Base-by-base conservation (phyloP, 257 asterid species). In the Solanum acaule region DNA sequence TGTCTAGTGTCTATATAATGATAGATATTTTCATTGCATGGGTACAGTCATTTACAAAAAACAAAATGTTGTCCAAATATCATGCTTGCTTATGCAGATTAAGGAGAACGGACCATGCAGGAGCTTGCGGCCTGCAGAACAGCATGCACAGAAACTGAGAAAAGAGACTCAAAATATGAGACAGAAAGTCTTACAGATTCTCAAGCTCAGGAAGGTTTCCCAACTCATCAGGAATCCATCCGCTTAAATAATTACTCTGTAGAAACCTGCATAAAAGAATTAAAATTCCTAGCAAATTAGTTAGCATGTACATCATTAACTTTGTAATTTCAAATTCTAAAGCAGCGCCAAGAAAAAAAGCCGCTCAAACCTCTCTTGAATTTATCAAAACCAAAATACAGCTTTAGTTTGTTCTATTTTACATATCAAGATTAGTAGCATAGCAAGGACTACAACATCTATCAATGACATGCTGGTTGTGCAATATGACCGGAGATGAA, bases 201-300 rank as follows among this genome's bases (percentile, higher is more conserved):
- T 96, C 94, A 86, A 97, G 98, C 93, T 90, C 92, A 29, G 93
- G 90, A 89, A 96, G 96, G 93, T 95, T 94, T 76, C 97, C 99
- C 91, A 97, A 88, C 87, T 97, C 98, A 89, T 89, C 89, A 31
- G 99, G 98, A 91, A 97, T 94, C 81, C 23, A 73, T 88, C 98
- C 98, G 85, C 99, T 95, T 87, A 96, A 90, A 94, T 93, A 97
- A 92, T 97, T 97, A 79, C 98, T 98, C 98, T 97, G 99, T 93
- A 97, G 90, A 93, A 88, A 94, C 89, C 99, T 97, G 98, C 81
- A 88, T 37, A 88, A 83, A 91, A 90, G 89, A 86, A 89, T 3
- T 83, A 29, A 18, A 31, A 82, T 9, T 49, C 71, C 86, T 16
- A 82, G 40, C 20, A 82, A 82, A 49, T 82, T 49, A 82, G 70